Evolutionary conservation across 176 grass and related monocot species (phyloP), one percentile per base, ranked within the genome.

Genomic region (Leersia perrieri): DNA sequence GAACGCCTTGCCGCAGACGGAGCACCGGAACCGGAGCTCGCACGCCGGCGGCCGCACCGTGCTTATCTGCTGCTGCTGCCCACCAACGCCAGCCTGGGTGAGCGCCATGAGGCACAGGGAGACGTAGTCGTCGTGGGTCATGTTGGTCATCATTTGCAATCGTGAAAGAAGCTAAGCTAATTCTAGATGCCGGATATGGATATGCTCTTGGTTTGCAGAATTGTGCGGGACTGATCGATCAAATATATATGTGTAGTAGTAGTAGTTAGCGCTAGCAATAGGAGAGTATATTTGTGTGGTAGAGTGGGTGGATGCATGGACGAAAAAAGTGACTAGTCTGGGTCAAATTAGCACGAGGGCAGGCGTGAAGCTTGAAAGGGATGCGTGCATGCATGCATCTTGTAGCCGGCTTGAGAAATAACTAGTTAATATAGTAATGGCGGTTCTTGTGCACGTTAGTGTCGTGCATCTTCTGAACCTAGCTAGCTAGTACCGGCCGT

Each of bases 1-100:
- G 83, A 97, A 97, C 49, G 88, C 66, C 84, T 97, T 97, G 49
- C 88, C 63, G 41, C 94, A 97, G 70, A 97, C 74, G 30, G 90
- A 91, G 81, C 92, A 94, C 66, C 77, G 83, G 75, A 88, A 86
- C 1, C 74, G 73, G 31, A 83, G 92, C 76, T 88, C 86, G 57
- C 28, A 13, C 32, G 47, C 49, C 23, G 28, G 44, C 36, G 38
- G 4, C 10, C 47, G 5, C 11, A 55, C 16, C 63, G 53, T 11
- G 7, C 26, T 14, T 18, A 73, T 28, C n/a, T 36, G 34, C 7
- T 55, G 33, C 10, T 35, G 28, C 7, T 55, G 62, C 10, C 44
- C 34, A 18, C 38, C 20, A 11, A 11, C 11, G 15, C 2, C 4
- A 32, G 12, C 12, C 3, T 47, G 69, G 1, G 89, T 77, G 70